Evolutionary conservation across 768 basidiomycete species (phyloP), one percentile per base, ranked within the genome.

Genomic region (Phylloporus arenicola): DNA sequence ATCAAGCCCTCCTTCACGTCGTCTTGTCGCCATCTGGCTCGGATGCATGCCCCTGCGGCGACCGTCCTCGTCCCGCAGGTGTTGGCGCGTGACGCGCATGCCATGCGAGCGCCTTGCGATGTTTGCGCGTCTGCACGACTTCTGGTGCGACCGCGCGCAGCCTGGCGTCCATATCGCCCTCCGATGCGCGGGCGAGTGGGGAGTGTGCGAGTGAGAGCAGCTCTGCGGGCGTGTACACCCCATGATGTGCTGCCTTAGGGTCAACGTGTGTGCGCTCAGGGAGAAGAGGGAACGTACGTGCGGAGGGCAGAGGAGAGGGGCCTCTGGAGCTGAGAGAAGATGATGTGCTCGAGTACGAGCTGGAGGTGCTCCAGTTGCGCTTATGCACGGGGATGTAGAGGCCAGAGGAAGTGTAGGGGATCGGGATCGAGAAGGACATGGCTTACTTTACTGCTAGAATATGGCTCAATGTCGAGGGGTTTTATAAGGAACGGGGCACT

Each of bases 351-450:
- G 61, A 58, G 41, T 57, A 54, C 9, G 51, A 57, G 51, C 61
- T 58, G 17, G 40, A 19, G 29, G 57, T 1, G 47, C 48, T 44
- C 31, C 8, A 51, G 30, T 47, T 43, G 29, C 75, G 70, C 53
- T 64, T 70, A 45, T 77, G 74, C 0, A 76, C 50, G 22, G 76
- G 75, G 33, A 76, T 46, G 48, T 77, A 77, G 27, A 71, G 60
- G 8, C 16, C 29, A 37, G 17, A 17, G 8, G 35, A n/a, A n/a
- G 17, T 16, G 17, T 17, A 35, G 34, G 34, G 17, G 8, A 37
- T 37, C 17, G 9, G 24, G 46, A 65, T 52, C 6, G 64, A 52
- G 4, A 59, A 60, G 34, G 69, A 63, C 67, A 71, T 68, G 34
- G 33, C 45, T 19, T 7, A 35, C 34, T 35, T n/a, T 5, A 4